A percentile compares a stretch with the other conserved stretches of the same genome.
Conservation (phyloP, 75 land plant species). For the Sequoia sempervirens region DNA sequence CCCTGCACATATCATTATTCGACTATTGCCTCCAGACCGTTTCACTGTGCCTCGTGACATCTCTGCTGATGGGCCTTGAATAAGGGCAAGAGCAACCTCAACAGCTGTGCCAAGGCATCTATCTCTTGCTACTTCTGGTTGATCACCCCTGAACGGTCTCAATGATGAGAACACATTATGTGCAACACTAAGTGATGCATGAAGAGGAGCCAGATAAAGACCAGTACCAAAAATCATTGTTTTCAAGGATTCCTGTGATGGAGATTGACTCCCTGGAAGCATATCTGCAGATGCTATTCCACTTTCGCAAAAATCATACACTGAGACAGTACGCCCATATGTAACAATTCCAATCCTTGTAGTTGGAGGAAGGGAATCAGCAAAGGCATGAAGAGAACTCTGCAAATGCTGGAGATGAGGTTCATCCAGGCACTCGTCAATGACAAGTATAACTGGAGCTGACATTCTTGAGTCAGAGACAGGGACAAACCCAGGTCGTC, state of each 20-base stretch:
- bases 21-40: constrained; percentile 81
- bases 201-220: constrained; percentile 82
- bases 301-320: constrained; percentile 90
- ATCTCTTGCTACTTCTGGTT: constrained; percentile 77
- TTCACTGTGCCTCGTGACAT: constrained; percentile 67
- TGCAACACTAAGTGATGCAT: constrained; percentile 74
- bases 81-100: constrained; percentile 88
- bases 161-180: constrained; percentile 81
- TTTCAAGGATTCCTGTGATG: constrained; percentile 72
- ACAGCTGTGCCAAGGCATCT: constrained; percentile 93
- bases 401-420: constrained; percentile 88
- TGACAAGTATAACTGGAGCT: constrained; percentile 79
- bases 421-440: constrained; percentile 94
- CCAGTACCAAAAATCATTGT: constrained; percentile 93
- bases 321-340: constrained; percentile 88
- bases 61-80: constrained; percentile 89
- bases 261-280: constrained; percentile 73
- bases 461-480: constrained; percentile 80
- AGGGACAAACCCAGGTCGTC: constrained; percentile 76
- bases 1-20: constrained; percentile 85
- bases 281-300: constrained; percentile 94
- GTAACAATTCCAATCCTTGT: constrained; percentile 82
- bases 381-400: constrained; percentile 91
- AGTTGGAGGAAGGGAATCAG: constrained; percentile 76
- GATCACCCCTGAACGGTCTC: constrained; percentile 64